Evolutionary conservation across 139 green algal species (phyloP).

Genomic region (Chlamydomonas asymmetrica): DNA sequence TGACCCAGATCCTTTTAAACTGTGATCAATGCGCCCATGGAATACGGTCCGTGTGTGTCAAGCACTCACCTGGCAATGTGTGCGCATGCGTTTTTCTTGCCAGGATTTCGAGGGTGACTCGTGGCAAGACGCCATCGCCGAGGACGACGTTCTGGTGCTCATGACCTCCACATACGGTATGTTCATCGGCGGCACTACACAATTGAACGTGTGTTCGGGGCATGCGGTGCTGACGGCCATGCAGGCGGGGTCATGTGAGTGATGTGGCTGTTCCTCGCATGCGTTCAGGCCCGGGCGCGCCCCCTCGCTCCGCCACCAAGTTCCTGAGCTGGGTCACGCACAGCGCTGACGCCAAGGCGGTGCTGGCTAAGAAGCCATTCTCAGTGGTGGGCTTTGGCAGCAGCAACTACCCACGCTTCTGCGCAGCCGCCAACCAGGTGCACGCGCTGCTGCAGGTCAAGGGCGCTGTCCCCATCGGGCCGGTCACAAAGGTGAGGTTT

Average conservation of each 20-base stretch:
- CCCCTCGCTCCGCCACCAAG: slow-evolving; percentile 17
- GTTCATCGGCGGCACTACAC: too few relatives aligned
- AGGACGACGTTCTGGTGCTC: background rate
- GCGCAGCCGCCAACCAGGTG: slow-evolving; percentile 30
- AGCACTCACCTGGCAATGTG: too few relatives aligned
- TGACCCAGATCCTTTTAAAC: too few relatives aligned
- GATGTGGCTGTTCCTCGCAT: too few relatives aligned
- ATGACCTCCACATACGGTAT: slow-evolving; percentile 23
- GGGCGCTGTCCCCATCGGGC: background rate
- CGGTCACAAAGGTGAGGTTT: background rate
- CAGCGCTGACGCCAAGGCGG: background rate
- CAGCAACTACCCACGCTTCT: slow-evolving; percentile 45
- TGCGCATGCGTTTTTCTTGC: background rate
- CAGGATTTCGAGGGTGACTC: slow-evolving; percentile 6
- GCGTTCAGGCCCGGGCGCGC: slow-evolving; percentile 19
- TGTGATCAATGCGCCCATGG: too few relatives aligned
- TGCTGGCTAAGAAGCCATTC: slow-evolving; percentile 16
- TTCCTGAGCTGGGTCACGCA: slow-evolving; percentile 15
- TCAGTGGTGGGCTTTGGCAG: slow-evolving; percentile 39
- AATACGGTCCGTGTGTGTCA: too few relatives aligned
- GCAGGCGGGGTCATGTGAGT: too few relatives aligned
- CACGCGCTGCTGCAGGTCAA: slow-evolving; percentile 6
- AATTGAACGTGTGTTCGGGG: too few relatives aligned
- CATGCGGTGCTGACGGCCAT: too few relatives aligned
- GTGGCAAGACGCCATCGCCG: background rate